Evolutionary conservation across 2,329 filamentous ascomycete species (phyloP).

Genomic region (Alternaria brassicae): DNA sequence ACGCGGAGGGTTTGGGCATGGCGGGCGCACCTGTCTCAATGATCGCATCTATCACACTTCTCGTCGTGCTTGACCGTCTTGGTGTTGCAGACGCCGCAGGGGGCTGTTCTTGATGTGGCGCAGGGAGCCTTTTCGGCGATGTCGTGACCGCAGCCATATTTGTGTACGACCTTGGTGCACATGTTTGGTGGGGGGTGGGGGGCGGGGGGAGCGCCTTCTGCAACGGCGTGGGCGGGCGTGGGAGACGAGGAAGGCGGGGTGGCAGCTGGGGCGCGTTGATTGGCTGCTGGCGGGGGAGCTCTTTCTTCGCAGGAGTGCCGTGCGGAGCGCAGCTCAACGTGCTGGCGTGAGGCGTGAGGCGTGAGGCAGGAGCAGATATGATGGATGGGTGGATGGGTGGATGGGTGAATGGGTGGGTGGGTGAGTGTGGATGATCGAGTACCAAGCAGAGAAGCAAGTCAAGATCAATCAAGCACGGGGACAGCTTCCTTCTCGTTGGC

Average conservation of each 20-base stretch:
- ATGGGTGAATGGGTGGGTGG: too few species aligned
- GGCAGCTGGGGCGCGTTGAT: slow-evolving; percentile 33
- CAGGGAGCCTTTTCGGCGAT: slow-evolving; percentile 54
- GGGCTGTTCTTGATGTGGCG: slow-evolving; percentile 54
- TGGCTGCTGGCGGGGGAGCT: slow-evolving; percentile 33
- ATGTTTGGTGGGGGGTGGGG: slow-evolving; percentile 42
- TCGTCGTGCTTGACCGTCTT: slow-evolving; percentile 57
- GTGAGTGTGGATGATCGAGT: too few species aligned
- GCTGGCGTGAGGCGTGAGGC: not conserved
- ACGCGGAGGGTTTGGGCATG: slow-evolving; percentile 17
- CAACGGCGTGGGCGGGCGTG: slow-evolving; percentile 31
- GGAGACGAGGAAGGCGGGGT: slow-evolving; percentile 31
- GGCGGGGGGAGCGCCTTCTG: slow-evolving; percentile 32
- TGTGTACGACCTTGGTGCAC: slow-evolving; percentile 58
- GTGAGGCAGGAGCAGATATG: not conserved
- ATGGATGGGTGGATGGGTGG: too few species aligned
- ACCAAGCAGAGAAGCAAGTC: too few species aligned
- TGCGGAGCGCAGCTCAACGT: slow-evolving; percentile 21
- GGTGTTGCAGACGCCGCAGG: slow-evolving; percentile 52
- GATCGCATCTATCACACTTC: slow-evolving; percentile 56
- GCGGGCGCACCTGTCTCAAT: slow-evolving; percentile 48
- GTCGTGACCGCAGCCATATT: slow-evolving; percentile 57
- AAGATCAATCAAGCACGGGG: too few species aligned
- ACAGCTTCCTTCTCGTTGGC: not conserved
- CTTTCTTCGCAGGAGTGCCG: slow-evolving; percentile 22